Evolutionary conservation across 1,284 basidiomycete species (phyloP), one percentile per base, ranked within the genome.

Genomic region (Tremellales sp.): DNA sequence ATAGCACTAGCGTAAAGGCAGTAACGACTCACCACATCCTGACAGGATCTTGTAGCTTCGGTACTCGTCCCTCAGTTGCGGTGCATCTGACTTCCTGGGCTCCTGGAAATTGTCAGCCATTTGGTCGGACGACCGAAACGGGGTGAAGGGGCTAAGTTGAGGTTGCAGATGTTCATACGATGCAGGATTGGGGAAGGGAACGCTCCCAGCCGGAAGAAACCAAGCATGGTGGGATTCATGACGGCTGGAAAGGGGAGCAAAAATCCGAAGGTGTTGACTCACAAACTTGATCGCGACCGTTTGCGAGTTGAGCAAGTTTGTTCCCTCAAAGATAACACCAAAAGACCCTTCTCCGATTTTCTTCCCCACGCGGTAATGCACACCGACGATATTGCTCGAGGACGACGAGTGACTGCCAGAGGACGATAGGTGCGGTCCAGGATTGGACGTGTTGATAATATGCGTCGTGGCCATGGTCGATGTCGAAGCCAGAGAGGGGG

Each of bases 271-370:
- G 29, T 36, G 21, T 31, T 26, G 29, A 82, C 88, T 74, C 69
- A 92, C 91, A 81, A 97, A 97, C 79, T 97, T 97, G 83, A 97
- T 96, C 54, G 92, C 92, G 47, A 96, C 90, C 4, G 89, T 91
- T 78, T 93, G 89, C 27, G 86, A 89, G 79, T 96, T 96, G 73
- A 96, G 82, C 39, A 96, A 78, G 72, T 97, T 96, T 40, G 89
- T 92, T 47, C 92, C 89, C 78, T 94, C 91, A 70, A 93, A 96
- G 77, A 97, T 94, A 79, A 96, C 90, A 68, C 92, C 92, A 72
- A 97, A 97, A 27, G 87, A 90, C 56, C 90, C 90, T 65, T 80
- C 79, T 26, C 79, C 80, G 58, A 83, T 82, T 75, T 82, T 82
- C 62, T 80, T 78, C 50, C 80, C 80, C 37, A 82, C 80, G 46